phyloP scores from a whole-genome alignment of 83 land plant genomes.

The Picea abies region DNA sequence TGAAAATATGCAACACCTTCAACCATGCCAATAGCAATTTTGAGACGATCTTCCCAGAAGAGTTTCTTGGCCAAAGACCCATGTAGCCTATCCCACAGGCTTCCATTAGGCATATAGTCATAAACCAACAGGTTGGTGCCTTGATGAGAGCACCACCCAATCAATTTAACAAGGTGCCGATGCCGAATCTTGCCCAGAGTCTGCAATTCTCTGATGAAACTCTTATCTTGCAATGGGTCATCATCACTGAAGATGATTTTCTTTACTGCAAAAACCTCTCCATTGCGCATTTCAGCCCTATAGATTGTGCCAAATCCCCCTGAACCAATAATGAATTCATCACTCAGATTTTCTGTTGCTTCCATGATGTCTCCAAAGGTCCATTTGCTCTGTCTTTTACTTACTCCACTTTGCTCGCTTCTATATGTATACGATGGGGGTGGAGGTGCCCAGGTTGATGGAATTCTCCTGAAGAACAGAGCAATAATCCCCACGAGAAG shows the following conservation, averaged over 20 bases:
- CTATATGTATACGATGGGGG: constrained; percentile 31
- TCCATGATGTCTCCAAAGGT: constrained; percentile 64
- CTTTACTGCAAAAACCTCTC: constrained; percentile 83
- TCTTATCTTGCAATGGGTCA: constrained; percentile 52
- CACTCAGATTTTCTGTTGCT: constrained; percentile 70
- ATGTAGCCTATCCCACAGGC: constrained; percentile 89
- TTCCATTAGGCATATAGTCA: constrained; percentile 95
- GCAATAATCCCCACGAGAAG: constrained; percentile 28
- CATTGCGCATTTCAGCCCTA: constrained; percentile 58
- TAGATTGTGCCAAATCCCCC: constrained; percentile 91
- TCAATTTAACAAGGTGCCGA: constrained; percentile 79
- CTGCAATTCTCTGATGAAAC: constrained; percentile 76
- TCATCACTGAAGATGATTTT: constrained; percentile 42
- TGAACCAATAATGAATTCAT: constrained; percentile 71
- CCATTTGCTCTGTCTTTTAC: constrained; percentile 50
- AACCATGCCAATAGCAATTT: constrained; percentile 89
- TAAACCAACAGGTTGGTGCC: constrained; percentile 74
- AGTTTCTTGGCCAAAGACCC: constrained; percentile 32
- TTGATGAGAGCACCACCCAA: constrained; percentile 61
- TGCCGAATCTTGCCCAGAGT: constrained; percentile 83
- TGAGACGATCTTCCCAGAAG: constrained; percentile 73
- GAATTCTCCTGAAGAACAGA: constrained; percentile 16
- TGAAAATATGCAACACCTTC: constrained; percentile 91
- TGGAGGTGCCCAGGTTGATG: constrained; percentile 19
- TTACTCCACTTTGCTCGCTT: constrained; percentile 36